phyloP scores from a whole-genome alignment of 352 stramenopile genomes.

The Pythium aquatile region DNA sequence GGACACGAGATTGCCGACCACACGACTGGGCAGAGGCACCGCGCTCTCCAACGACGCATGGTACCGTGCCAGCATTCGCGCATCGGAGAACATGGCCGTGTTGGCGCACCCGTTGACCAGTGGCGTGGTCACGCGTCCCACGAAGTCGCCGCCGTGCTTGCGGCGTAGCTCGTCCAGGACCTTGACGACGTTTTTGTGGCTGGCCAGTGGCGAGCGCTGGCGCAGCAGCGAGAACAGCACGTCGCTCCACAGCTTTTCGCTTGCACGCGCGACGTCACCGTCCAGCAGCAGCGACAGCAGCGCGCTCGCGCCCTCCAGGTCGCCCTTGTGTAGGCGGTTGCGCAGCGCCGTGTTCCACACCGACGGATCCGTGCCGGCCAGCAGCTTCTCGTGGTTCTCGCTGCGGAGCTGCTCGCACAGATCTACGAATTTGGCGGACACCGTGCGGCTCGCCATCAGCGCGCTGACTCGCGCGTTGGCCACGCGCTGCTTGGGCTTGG shows the following conservation, averaged over 20 bases:
- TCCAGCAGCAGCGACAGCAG: constrained; percentile 49
- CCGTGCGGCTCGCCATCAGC: constrained; percentile 37
- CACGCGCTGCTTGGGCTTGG: constrained; percentile 24
- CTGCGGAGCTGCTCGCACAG: constrained; percentile 35
- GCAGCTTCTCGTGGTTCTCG: constrained; percentile 42
- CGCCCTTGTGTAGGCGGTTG: constrained; percentile 42
- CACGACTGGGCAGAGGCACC: constrained; percentile 36
- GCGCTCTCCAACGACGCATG: constrained; percentile 29
- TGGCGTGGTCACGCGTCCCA: constrained; percentile 42
- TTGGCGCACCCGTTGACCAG: constrained; percentile 70
- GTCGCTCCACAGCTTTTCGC: constrained; percentile 62
- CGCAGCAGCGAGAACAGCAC: constrained; percentile 73
- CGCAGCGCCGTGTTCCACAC: constrained; percentile 63
- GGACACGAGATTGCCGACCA: constrained; percentile 54
- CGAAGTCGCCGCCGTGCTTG: constrained; percentile 43
- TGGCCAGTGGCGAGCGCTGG: constrained; percentile 34
- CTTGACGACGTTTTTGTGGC: constrained; percentile 31
- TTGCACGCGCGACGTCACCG: constrained; percentile 50
- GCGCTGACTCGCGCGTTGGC: constrained; percentile 34
- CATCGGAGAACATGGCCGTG: constrained; percentile 51
- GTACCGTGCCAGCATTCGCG: constrained; percentile 51
- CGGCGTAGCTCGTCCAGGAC: constrained; percentile 37
- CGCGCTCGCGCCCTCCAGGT: constrained; percentile 45
- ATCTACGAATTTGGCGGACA: constrained; percentile 32
- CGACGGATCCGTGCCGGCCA: constrained; percentile 47